Base-by-base conservation (phyloP, 2,329 filamentous ascomycete species). In the Nemania bipapillata region DNA sequence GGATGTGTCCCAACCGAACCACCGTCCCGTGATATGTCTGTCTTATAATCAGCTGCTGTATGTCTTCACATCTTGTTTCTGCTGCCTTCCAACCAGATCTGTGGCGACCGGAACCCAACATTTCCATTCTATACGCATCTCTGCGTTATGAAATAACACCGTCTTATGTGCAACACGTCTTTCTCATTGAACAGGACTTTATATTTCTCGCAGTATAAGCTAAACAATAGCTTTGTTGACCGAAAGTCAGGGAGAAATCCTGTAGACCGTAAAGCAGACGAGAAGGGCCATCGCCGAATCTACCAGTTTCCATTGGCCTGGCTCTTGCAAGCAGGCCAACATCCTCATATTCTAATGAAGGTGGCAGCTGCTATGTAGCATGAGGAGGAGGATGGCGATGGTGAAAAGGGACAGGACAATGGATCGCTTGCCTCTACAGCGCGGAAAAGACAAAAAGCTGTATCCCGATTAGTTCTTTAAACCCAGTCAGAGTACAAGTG, bases 381-480 rank as follows among this genome's bases (percentile, higher is more conserved):
- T 56, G 24, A 24, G 20, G 30, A 49, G 53, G 24, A 24, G 17
- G 32, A 28, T 37, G 42, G 15, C 50, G 20, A 20, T 26, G 30
- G 26, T 32, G 45, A 17, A 30, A 58, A 50, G 40, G 50, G 52
- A 58, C 57, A 40, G 55, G 56, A 57, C 52, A 30, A 50, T 55
- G 37, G 40, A 61, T 50, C 35, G 56, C 26, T 52, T 37, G 53
- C 47, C 54, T 63, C 78, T 88, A 93, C 81, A 93, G 86, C 78
- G 91, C 91, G 72, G 91, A 93, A 81, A 93, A 93, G 75, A 93
- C 91, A 81, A 93, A 93, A 76, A 93, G 84, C 91, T 93, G 72
- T 66, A 66, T 35, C 50, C 4, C 5, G 15, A 72, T 81, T 72
- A 80, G 77, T 63, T 63, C 68, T 60, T 37, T 40, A 20, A 12